phyloP scores from a whole-genome alignment of 306 rosid species.

The Neltuma alba region DNA sequence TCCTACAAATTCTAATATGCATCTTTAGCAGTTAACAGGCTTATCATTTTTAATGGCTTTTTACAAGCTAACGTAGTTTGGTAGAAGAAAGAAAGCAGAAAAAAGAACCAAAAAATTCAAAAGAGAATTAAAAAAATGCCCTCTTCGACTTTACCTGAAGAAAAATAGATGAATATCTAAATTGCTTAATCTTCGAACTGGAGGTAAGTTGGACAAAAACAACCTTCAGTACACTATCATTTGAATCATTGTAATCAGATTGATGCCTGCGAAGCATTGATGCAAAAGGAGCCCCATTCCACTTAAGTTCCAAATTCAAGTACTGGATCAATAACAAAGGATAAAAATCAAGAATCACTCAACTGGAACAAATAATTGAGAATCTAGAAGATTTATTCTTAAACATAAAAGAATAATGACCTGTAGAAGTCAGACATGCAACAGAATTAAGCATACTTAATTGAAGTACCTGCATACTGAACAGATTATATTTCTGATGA shows the following conservation, averaged over 20 bases:
- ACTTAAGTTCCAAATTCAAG: slow-evolving; percentile 79
- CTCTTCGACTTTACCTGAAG: slow-evolving; percentile 75
- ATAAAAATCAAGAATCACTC: slow-evolving; percentile 23
- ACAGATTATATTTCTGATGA: slow-evolving; percentile 65
- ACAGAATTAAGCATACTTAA: slow-evolving; percentile 23
- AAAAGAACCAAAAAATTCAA: background rate
- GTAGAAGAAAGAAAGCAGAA: slow-evolving; percentile 1
- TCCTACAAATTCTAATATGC: slow-evolving; percentile 29
- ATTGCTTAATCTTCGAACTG: slow-evolving; percentile 66
- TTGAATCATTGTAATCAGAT: slow-evolving; percentile 53
- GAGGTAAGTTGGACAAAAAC: slow-evolving; percentile 59
- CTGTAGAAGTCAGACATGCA: slow-evolving; percentile 28
- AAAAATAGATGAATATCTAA: slow-evolving; percentile 73
- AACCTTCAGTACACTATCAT: slow-evolving; percentile 68
- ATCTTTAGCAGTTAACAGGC: slow-evolving; percentile 22
- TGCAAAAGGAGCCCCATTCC: slow-evolving; percentile 94
- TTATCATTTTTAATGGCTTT: slow-evolving; percentile 18
- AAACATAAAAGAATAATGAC: slow-evolving; percentile 21
- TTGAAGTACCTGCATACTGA: slow-evolving; percentile 66
- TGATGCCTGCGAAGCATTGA: slow-evolving; percentile 92
- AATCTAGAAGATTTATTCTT: slow-evolving; percentile 2
- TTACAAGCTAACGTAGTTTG: background rate
- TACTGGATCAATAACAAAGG: slow-evolving; percentile 51
- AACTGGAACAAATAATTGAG: slow-evolving; percentile 17
- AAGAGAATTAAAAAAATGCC: background rate